Conservation (phyloP, 768 basidiomycete genomes). For the Phanerochaete sordida region DNA sequence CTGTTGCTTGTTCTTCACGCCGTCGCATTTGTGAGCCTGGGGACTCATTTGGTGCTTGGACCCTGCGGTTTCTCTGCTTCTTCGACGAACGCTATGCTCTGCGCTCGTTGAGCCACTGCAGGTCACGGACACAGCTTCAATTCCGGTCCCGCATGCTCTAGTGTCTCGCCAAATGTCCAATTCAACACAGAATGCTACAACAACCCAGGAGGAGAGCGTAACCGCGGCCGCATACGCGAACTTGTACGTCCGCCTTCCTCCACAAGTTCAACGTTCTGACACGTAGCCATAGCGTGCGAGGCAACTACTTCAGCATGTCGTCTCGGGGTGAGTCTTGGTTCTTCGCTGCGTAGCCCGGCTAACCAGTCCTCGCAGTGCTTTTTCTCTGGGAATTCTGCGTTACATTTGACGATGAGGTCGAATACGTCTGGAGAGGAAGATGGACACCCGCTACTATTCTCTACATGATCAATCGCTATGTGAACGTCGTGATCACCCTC, state of each 20-base stretch:
- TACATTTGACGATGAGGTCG: slow-evolving; percentile 15
- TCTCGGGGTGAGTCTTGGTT: slow-evolving; percentile 12
- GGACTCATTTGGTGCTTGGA: not conserved
- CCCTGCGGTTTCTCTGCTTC: not conserved
- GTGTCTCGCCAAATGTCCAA: not conserved
- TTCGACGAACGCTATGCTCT: not conserved
- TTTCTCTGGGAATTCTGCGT: slow-evolving; percentile 18
- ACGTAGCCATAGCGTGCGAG: slow-evolving; percentile 6
- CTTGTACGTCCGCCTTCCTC: not conserved
- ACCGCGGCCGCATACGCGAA: not conserved
- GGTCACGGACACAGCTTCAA: not conserved
- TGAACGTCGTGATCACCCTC: slow-evolving; percentile 16
- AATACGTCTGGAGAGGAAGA: slow-evolving; percentile 15
- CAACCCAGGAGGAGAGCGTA: no score
- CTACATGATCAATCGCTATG: slow-evolving; percentile 19
- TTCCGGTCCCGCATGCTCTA: not conserved
- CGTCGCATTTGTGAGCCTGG: not conserved
- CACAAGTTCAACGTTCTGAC: not conserved
- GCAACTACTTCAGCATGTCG: slow-evolving; percentile 12
- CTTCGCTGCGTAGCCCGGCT: no score
- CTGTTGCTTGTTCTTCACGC: not conserved
- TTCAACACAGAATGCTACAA: no score
- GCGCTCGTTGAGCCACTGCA: not conserved
- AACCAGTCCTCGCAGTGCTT: not conserved
- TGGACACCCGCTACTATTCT: slow-evolving; percentile 12